phyloP scores from a whole-genome alignment of 2,329 filamentous ascomycete species.

The Arachnomyces sp. region DNA sequence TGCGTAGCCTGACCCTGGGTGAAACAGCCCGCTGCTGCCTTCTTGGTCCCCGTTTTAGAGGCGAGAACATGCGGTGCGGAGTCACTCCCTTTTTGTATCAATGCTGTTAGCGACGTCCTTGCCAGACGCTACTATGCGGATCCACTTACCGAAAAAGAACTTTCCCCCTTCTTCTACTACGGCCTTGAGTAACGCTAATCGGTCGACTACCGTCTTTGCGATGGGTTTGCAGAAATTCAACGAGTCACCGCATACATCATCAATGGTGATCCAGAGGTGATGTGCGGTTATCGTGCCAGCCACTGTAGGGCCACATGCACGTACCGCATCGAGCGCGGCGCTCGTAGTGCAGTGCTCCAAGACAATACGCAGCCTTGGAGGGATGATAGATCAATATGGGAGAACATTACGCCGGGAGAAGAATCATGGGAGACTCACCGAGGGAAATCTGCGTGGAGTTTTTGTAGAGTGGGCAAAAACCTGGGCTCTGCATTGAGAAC shows the following conservation, averaged over 20 bases:
- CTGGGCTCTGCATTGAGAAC: constrained; percentile 63
- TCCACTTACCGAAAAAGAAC: constrained; percentile 56
- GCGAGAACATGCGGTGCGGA: constrained; percentile 58
- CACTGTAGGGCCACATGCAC: constrained; percentile 68
- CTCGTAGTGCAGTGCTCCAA: constrained; percentile 84
- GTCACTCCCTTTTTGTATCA: constrained; percentile 44
- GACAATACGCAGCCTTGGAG: constrained; percentile 36
- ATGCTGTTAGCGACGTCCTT: neutral
- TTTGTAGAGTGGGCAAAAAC: constrained; percentile 73
- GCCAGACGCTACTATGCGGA: constrained; percentile 1
- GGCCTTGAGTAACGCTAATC: constrained; percentile 62
- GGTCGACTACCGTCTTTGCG: constrained; percentile 63
- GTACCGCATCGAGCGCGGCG: constrained; percentile 71
- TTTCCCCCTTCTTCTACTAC: constrained; percentile 46
- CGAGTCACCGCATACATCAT: constrained; percentile 64
- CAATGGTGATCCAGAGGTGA: constrained; percentile 71
- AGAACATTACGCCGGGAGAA: neutral
- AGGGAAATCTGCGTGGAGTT: constrained; percentile 69
- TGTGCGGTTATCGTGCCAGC: constrained; percentile 75
- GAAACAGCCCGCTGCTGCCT: constrained; percentile 52
- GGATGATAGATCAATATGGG: neutral
- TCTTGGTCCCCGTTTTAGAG: constrained; percentile 49
- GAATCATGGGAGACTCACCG: neutral
- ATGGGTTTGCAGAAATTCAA: constrained; percentile 76
- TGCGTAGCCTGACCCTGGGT: constrained; percentile 55